Percentiles rank a stretch among this genome's conserved stretches.
Evolutionary conservation across 2,329 filamentous ascomycete genomes (phyloP).

Genomic region (Penicillium sp.): DNA sequence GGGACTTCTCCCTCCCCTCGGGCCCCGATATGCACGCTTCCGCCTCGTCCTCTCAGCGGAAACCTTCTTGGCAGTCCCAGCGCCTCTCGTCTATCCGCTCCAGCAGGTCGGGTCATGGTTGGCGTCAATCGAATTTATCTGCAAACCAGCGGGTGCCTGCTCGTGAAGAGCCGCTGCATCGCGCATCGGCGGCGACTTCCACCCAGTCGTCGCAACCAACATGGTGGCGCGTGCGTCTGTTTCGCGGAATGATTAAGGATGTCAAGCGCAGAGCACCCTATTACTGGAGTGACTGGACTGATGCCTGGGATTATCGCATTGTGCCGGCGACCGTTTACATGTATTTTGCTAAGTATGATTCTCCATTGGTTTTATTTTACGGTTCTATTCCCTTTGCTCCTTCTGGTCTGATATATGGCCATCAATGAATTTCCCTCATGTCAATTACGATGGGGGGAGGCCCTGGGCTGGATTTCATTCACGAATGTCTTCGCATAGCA

Average conservation of each 20-base stretch:
- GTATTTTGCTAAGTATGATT: constrained; percentile 82
- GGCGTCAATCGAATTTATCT: constrained; percentile 6
- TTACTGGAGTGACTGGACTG: constrained; percentile 76
- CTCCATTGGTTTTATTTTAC: neutral
- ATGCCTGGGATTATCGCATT: constrained; percentile 87
- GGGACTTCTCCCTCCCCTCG: constrained; percentile 23
- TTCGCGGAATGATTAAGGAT: constrained; percentile 76
- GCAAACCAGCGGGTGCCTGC: constrained; percentile 3
- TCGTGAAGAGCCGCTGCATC: constrained; percentile 7
- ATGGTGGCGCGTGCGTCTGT: constrained; percentile 74
- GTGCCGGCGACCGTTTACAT: constrained; percentile 85
- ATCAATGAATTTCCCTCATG: neutral
- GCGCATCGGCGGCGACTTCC: constrained; percentile 12
- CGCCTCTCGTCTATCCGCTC: constrained; percentile 21
- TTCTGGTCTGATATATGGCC: neutral
- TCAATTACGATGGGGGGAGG: neutral
- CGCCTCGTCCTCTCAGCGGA: constrained; percentile 22
- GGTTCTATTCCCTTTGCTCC: neutral
- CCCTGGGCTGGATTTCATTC: too few species aligned
- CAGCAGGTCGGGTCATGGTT: constrained; percentile 10
- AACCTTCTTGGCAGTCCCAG: constrained; percentile 25
- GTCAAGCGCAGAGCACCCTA: constrained; percentile 68
- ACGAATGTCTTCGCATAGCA: neutral
- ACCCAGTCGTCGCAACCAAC: constrained; percentile 16
- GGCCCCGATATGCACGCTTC: constrained; percentile 29